Conservation (phyloP, 208 protist genomes). For the Leptomonas seymouri region DNA sequence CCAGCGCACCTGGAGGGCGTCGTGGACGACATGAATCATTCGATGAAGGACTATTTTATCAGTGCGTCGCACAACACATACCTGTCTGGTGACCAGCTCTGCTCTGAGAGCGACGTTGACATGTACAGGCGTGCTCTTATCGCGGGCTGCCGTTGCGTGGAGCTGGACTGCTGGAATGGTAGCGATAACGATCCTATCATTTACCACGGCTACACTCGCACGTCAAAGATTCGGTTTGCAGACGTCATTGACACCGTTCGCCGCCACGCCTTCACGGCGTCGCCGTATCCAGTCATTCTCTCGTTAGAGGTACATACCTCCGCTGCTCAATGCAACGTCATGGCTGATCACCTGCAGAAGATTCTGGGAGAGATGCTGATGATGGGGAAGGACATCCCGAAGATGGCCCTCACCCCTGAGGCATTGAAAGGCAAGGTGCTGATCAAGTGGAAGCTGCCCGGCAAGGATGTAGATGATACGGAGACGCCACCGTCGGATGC, state of each 20-base stretch:
- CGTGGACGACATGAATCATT: slow-evolving; percentile 82
- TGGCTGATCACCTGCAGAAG: slow-evolving; percentile 62
- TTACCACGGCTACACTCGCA: slow-evolving; percentile 85
- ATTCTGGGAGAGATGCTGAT: slow-evolving; percentile 61
- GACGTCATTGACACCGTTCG: slow-evolving; percentile 65
- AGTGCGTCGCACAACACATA: slow-evolving; percentile 96
- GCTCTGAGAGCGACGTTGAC: slow-evolving; percentile 40
- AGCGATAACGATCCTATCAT: slow-evolving; percentile 69
- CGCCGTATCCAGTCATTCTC: slow-evolving; percentile 81
- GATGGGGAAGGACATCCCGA: slow-evolving; percentile 33
- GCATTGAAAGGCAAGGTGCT: slow-evolving; percentile 58
- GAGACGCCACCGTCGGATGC: slow-evolving; percentile 18
- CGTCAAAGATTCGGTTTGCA: slow-evolving; percentile 71
- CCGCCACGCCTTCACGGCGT: slow-evolving; percentile 59
- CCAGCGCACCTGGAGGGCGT: slow-evolving; percentile 23
- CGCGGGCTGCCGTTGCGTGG: slow-evolving; percentile 80
- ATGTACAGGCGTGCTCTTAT: slow-evolving; percentile 74
- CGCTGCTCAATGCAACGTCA: slow-evolving; percentile 53
- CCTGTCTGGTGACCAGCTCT: slow-evolving; percentile 93
- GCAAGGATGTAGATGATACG: slow-evolving; percentile 34
- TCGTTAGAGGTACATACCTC: slow-evolving; percentile 84
- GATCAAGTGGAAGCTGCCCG: slow-evolving; percentile 61
- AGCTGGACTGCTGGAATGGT: slow-evolving; percentile 88
- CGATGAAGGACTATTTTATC: slow-evolving; percentile 91
- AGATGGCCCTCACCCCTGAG: slow-evolving; percentile 51